Percentiles rank a stretch among this genome's conserved stretches.
phyloP scores from a whole-genome alignment of 768 basidiomycete species.

The Cystofilobasidium ferigula region DNA sequence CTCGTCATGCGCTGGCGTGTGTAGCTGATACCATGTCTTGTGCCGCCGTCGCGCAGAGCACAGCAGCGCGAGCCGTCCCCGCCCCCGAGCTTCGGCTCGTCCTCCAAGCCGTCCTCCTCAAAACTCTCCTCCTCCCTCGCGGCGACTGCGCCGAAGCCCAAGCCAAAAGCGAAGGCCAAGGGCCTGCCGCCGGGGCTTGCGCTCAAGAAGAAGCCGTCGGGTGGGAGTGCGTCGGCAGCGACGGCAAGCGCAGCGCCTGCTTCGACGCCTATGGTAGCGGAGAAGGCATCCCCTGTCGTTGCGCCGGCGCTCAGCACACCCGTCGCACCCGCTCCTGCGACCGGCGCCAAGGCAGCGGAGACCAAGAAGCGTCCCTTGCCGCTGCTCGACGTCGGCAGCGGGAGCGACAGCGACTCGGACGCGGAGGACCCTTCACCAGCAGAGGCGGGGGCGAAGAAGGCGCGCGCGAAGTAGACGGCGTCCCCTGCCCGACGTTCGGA shows the following conservation, averaged over 20 bases:
- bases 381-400: neutral
- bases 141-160: neutral
- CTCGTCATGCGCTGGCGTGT: neutral
- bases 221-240: neutral
- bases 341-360: too few relatives aligned
- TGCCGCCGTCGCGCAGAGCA: conserved; percentile 7
- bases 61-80: conserved; percentile 15
- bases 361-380: conserved; percentile 1
- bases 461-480: too few relatives aligned
- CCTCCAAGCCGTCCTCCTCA: neutral
- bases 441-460: too few relatives aligned
- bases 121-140: neutral
- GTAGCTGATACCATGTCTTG: neutral
- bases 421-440: neutral
- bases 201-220: conserved; percentile 17
- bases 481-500: too few relatives aligned
- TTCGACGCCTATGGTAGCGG: neutral
- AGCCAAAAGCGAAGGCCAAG: conserved; percentile 19
- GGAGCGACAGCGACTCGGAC: neutral
- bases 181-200: conserved; percentile 11
- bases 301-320: too few relatives aligned
- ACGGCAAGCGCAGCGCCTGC: neutral
- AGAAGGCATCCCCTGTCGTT: neutral
- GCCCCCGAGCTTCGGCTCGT: neutral
- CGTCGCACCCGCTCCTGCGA: too few relatives aligned